Evolutionary conservation across 305 asterid species (phyloP).

Genomic region (Withania somnifera): DNA sequence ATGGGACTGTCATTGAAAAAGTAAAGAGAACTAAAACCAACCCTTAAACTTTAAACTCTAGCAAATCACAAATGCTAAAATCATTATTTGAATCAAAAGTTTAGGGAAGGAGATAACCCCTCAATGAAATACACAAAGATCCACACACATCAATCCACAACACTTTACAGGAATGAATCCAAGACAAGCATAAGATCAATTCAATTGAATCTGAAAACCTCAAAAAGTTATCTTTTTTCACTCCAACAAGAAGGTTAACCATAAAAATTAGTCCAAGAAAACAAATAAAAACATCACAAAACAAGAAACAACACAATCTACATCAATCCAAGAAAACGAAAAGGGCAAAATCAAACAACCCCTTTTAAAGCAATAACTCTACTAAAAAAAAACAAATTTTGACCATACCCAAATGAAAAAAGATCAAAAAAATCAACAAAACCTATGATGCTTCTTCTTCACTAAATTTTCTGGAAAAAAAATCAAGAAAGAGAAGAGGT

Average conservation of each 20-base stretch:
- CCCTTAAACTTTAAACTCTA: neutral
- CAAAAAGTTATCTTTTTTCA: neutral
- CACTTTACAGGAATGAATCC: neutral
- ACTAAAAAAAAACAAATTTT: neutral
- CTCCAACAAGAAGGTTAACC: neutral
- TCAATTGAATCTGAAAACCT: neutral
- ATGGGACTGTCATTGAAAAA: neutral
- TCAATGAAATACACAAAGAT: neutral
- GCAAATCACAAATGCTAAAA: neutral
- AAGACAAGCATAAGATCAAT: neutral
- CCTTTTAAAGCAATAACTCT: neutral
- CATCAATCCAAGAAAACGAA: neutral
- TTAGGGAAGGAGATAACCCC: neutral
- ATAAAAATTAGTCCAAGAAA: neutral
- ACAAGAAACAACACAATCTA: neutral
- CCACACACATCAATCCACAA: neutral
- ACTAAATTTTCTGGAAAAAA: neutral
- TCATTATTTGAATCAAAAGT: neutral
- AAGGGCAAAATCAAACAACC: neutral
- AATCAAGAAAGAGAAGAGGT: constrained; percentile 6
- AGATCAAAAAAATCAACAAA: neutral
- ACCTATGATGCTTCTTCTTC: neutral
- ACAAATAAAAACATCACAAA: neutral
- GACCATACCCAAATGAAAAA: constrained; percentile 17
- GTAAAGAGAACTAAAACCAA: neutral